Percentiles rank a stretch among this genome's conserved stretches.
Evolutionary conservation across 768 basidiomycete genomes (phyloP).

Genomic region (Tylopilus subfusipes): DNA sequence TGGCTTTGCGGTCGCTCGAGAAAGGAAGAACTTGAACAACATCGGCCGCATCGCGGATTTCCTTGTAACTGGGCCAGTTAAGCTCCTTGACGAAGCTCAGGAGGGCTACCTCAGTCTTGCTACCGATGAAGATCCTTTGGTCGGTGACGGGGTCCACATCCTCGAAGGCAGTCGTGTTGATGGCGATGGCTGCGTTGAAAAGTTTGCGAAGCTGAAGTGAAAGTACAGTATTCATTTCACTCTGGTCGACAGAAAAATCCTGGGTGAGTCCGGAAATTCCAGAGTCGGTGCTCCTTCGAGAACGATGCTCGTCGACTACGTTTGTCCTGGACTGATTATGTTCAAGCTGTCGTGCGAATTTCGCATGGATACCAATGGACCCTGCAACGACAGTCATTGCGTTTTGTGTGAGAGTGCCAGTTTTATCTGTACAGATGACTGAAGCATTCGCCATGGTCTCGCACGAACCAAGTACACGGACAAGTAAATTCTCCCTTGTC

Average conservation of each 20-base stretch:
- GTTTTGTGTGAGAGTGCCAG: slow-evolving; percentile 95
- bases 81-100: slow-evolving; percentile 81
- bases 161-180: slow-evolving; percentile 96
- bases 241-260: slow-evolving; percentile 88
- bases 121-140: slow-evolving; percentile 70
- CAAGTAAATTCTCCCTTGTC: slow-evolving; percentile 92
- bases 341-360: slow-evolving; percentile 80
- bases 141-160: slow-evolving; percentile 63
- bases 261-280: slow-evolving; percentile 39
- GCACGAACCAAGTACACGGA: slow-evolving; percentile 93
- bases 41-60: slow-evolving; percentile 54
- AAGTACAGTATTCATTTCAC: slow-evolving; percentile 61
- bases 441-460: slow-evolving; percentile 99
- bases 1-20: slow-evolving; percentile 88
- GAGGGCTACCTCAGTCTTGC: slow-evolving; percentile 94
- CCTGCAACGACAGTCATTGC: slow-evolving; percentile 95
- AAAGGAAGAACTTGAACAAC: slow-evolving; percentile 91
- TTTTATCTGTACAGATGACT: slow-evolving; percentile 94
- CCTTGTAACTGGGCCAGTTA: slow-evolving; percentile 69
- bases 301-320: slow-evolving; percentile 49
- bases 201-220: slow-evolving; percentile 57
- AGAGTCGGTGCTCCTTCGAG: slow-evolving; percentile 31
- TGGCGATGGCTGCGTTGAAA: slow-evolving; percentile 80
- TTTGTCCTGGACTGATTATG: slow-evolving; percentile 72
- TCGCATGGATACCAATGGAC: slow-evolving; percentile 89